Percentiles rank a stretch among this genome's conserved stretches.
phyloP scores from a whole-genome alignment of 352 stramenopile genomes.

The Pythium pyrilobum region DNA sequence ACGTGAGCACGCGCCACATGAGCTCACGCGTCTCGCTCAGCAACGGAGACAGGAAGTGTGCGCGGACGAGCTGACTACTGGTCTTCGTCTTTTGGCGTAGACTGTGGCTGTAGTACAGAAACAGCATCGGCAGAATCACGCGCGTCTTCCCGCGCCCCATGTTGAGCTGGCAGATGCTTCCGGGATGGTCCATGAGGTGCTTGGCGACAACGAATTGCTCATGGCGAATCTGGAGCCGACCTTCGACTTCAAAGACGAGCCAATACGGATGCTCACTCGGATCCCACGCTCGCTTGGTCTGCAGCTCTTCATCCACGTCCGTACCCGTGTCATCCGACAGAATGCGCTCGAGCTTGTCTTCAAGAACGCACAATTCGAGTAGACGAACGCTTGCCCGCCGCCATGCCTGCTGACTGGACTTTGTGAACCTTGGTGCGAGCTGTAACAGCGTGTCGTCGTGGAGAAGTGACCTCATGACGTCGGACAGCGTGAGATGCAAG shows the following conservation, averaged over 20 bases:
- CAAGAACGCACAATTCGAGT: slow-evolving; percentile 66
- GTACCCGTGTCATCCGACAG: not conserved
- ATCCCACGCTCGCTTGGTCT: slow-evolving; percentile 39
- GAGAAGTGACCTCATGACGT: slow-evolving; percentile 35
- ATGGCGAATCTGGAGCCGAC: slow-evolving; percentile 68
- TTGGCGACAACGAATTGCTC: slow-evolving; percentile 71
- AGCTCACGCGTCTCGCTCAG: slow-evolving; percentile 63
- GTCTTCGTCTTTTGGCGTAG: not conserved
- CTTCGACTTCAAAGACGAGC: slow-evolving; percentile 87
- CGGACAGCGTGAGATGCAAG: slow-evolving; percentile 22
- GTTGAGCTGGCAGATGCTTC: slow-evolving; percentile 79
- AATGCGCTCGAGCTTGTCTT: slow-evolving; percentile 66
- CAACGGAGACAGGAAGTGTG: slow-evolving; percentile 56
- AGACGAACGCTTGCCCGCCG: slow-evolving; percentile 18
- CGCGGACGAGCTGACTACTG: slow-evolving; percentile 26
- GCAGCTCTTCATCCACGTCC: slow-evolving; percentile 51
- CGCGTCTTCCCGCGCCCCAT: slow-evolving; percentile 88
- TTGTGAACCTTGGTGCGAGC: slow-evolving; percentile 23
- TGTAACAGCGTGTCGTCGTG: slow-evolving; percentile 27
- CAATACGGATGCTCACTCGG: slow-evolving; percentile 58
- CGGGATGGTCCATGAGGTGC: slow-evolving; percentile 64
- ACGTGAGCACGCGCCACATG: slow-evolving; percentile 51
- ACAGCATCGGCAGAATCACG: slow-evolving; percentile 87
- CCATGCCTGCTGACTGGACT: not conserved
- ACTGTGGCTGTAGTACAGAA: slow-evolving; percentile 52